These are phyloP conservation scores for Dryas octopetala DNA, from an alignment of 306 rosid genomes.

Conservation along the genomic window DNA sequence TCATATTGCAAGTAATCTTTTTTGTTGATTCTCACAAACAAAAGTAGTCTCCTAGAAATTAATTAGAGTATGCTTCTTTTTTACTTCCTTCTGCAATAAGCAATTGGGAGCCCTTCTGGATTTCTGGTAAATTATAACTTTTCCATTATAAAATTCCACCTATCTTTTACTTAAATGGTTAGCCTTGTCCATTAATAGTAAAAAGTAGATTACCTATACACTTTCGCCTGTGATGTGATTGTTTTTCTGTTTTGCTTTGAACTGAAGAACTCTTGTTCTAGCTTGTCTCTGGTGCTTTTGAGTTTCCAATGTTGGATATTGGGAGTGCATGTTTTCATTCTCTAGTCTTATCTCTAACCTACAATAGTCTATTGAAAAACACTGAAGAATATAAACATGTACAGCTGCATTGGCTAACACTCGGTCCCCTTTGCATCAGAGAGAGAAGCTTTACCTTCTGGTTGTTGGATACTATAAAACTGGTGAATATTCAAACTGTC, in stretches of 20 bases:
- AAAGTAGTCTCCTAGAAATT: neutral
- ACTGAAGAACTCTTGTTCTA: neutral
- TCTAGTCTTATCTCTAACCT: neutral
- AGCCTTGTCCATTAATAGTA: neutral
- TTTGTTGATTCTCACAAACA: neutral
- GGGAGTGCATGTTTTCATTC: neutral
- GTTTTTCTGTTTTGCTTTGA: neutral
- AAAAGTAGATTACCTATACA: neutral
- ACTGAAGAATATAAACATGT: neutral
- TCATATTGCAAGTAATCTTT: neutral
- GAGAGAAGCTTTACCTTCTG: slow-evolving; percentile 88
- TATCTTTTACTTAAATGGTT: neutral
- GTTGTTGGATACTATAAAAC: slow-evolving; percentile 74
- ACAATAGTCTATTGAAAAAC: neutral
- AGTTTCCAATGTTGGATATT: neutral
- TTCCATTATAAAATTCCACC: neutral
- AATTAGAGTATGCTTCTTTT: neutral
- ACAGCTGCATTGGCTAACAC: slow-evolving; percentile 68
- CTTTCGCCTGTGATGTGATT: neutral
- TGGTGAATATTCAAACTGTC: slow-evolving; percentile 69
- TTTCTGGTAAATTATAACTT: neutral
- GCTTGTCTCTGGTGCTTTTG: neutral
- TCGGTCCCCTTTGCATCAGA: slow-evolving; percentile 52
- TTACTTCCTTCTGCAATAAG: neutral
- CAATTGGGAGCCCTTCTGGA: neutral